Evolutionary conservation across 176 grass and related monocot genomes (phyloP).

Genomic region (Thinopyrum elongatum): DNA sequence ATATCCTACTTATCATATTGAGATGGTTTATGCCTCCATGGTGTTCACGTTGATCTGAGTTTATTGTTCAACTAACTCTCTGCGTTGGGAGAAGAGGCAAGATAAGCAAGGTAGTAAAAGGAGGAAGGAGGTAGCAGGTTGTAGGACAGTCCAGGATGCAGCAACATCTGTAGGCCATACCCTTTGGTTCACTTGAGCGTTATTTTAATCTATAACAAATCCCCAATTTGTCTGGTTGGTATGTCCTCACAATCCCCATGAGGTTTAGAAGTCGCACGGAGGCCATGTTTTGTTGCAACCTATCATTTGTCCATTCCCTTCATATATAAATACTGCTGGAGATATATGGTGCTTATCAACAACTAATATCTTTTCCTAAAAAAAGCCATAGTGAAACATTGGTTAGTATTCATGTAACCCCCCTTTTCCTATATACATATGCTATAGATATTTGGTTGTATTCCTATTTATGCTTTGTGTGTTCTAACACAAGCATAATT

Average conservation of each 20-base stretch:
- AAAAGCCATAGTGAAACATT: not conserved
- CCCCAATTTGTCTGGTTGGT: not conserved
- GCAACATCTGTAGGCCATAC: not conserved
- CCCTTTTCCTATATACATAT: not conserved
- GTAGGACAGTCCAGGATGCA: too few relatives aligned
- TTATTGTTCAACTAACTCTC: too few relatives aligned
- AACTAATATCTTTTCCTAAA: not conserved
- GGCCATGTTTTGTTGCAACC: not conserved
- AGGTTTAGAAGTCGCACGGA: slow-evolving; percentile 1
- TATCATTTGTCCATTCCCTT: slow-evolving; percentile 1
- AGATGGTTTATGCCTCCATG: too few relatives aligned
- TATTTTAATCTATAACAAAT: not conserved
- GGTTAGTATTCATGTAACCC: not conserved
- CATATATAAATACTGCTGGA: not conserved
- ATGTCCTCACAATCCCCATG: not conserved
- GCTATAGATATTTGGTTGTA: not conserved
- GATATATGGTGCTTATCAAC: not conserved
- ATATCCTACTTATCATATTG: too few relatives aligned
- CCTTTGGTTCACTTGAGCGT: not conserved
- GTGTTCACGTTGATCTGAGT: too few relatives aligned
- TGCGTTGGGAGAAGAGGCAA: too few relatives aligned
- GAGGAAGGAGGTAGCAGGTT: too few relatives aligned
- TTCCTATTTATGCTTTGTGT: slow-evolving; percentile 9
- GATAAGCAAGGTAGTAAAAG: too few relatives aligned
- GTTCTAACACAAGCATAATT: not conserved